Percentiles rank a stretch among this genome's conserved stretches.
These are phyloP conservation scores for Sonneratia caseolaris DNA, from an alignment of 345 rosid species.

Conservation along the genomic window DNA sequence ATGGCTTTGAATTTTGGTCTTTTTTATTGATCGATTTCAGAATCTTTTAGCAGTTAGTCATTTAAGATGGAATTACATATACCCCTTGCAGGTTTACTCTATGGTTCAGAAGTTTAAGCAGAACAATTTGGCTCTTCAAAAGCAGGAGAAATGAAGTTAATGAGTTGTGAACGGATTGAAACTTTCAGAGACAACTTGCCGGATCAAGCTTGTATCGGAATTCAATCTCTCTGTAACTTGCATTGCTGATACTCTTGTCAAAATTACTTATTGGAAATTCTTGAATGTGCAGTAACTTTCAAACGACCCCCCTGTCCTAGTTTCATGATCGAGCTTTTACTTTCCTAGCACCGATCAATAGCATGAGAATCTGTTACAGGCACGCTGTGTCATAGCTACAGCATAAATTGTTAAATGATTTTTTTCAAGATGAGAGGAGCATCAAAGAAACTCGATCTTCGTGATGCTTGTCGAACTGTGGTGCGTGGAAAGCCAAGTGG, in stretches of 20 bases:
- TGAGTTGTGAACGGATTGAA: not conserved
- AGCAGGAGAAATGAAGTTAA: not conserved
- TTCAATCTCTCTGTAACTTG: not conserved
- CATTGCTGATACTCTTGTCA: not conserved
- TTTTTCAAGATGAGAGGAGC: not conserved
- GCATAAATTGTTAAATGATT: not conserved
- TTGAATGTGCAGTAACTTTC: not conserved
- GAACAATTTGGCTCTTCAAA: not conserved
- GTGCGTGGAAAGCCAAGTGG: not conserved
- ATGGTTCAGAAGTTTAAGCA: constrained; percentile 56
- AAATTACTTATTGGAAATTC: not conserved
- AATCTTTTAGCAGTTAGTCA: not conserved
- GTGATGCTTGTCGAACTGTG: not conserved
- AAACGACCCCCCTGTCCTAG: not conserved
- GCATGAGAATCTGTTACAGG: not conserved
- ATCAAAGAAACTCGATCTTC: not conserved
- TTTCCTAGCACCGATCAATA: not conserved
- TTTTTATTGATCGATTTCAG: not conserved
- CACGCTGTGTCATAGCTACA: not conserved
- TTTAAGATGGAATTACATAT: not conserved
- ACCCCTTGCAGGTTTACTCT: constrained; percentile 33
- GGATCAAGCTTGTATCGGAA: not conserved
- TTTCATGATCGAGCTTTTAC: not conserved
- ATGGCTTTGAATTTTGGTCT: too few species aligned
- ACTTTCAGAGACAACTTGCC: not conserved